Evolutionary conservation across 768 basidiomycete species (phyloP).

Genomic region (Hericium erinaceus): DNA sequence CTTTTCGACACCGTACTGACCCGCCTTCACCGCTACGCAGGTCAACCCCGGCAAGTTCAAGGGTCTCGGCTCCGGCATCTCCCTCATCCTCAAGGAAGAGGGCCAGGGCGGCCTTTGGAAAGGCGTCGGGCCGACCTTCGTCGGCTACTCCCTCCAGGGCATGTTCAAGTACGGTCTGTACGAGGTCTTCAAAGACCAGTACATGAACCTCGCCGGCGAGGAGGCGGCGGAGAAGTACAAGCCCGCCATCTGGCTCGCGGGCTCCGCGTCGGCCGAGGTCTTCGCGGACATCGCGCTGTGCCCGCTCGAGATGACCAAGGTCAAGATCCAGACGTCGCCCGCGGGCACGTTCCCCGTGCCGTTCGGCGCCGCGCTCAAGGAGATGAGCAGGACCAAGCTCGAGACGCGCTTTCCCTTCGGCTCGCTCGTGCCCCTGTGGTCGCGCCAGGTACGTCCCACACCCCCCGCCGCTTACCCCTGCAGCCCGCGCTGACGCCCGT

Average conservation of each 20-base stretch:
- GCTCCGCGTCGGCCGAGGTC: slow-evolving; percentile 91
- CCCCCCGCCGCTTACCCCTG: too few species aligned
- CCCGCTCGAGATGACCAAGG: slow-evolving; percentile 90
- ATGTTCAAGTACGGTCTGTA: slow-evolving; percentile 99
- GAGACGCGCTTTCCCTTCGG: slow-evolving; percentile 84
- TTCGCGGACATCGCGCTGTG: slow-evolving; percentile 84
- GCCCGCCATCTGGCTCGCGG: slow-evolving; percentile 86
- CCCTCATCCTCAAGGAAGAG: slow-evolving; percentile 67
- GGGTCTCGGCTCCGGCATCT: slow-evolving; percentile 52
- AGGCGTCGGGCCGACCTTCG: slow-evolving; percentile 85
- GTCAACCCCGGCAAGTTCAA: slow-evolving; percentile 71
- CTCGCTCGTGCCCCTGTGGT: slow-evolving; percentile 80
- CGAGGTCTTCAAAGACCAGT: slow-evolving; percentile 90
- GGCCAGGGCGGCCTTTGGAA: slow-evolving; percentile 87
- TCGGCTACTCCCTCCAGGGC: slow-evolving; percentile 93
- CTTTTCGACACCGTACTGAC: background rate
- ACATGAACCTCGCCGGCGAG: slow-evolving; percentile 86
- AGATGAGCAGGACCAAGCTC: slow-evolving; percentile 56
- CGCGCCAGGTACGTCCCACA: slow-evolving; percentile 61
- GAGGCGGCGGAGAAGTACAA: slow-evolving; percentile 74
- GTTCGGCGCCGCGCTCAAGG: slow-evolving; percentile 60
- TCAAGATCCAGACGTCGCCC: slow-evolving; percentile 79
- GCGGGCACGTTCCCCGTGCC: slow-evolving; percentile 69
- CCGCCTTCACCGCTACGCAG: slow-evolving; percentile 25
- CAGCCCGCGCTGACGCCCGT: background rate